Base-by-base conservation (phyloP, 768 basidiomycete genomes). In the Hortiboletus campestris region DNA sequence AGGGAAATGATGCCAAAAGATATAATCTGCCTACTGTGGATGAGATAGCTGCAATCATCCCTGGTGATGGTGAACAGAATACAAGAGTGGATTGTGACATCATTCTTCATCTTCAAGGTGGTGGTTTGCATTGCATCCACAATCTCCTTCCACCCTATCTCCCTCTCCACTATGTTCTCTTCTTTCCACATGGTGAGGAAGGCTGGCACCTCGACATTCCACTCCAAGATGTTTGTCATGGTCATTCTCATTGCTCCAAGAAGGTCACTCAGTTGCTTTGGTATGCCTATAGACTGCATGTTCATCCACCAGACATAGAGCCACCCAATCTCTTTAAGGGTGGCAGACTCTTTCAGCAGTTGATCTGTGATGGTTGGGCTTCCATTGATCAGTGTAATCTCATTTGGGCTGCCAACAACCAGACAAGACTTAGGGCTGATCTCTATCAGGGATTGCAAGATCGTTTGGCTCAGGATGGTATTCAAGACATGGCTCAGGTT, bases 1-100 rank as follows among this genome's bases (percentile, higher is more conserved):
- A 56, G 0, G 53, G 45, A 0, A 40, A 46, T 50, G 77, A 80
- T 65, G 62, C 46, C 0, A 61, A 74, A 8, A 50, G 69, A 13
- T 79, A 83, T 47, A 81, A 82, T 59, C 55, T 76, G 0, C 80
- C 80, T 2, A 75, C 73, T 45, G 67, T 72, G 1, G 62, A 73
- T 53, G 77, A 80, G 46, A 67, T 82, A 52, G 76, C 76, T 39
- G 72, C 75, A 0, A 69, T 82, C 38, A 36, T 81, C 20, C 74
- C 76, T 49, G 72, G 67, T 8, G 59, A 68, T 67, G 68, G 60
- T 7, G 35, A 56, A 17, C 25, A 68, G 13, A 32, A 32, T 25
- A 39, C 44, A 0, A 35, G 49, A 2, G 55, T 63, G 1, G 20
- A 56, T 17, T 31, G 66, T 4, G 77, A 82, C 40, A 76, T 79